A percentile compares a stretch with the other conserved stretches of the same genome.
Conservation (phyloP, 441 rosid genomes). For the Erysimum cheiri region DNA sequence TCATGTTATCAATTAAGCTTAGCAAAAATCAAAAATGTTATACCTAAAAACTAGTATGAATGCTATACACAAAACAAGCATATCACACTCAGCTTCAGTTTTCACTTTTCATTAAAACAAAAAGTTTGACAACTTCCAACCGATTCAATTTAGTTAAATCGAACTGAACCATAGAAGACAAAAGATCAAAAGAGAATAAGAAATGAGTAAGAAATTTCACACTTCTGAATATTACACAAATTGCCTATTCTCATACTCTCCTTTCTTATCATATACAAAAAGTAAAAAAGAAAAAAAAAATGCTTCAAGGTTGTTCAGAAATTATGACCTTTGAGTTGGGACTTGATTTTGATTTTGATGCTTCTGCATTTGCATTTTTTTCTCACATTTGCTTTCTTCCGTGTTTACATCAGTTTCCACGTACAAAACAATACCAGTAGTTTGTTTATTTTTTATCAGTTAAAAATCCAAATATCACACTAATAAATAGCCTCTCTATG, state of each 20-base stretch:
- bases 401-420: slow-evolving; percentile 9
- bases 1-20: too few relatives aligned
- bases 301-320: neutral
- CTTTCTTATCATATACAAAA: too few relatives aligned
- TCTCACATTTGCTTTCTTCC: slow-evolving; percentile 9
- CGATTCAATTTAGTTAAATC: too few relatives aligned
- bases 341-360: neutral
- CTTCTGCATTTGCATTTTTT: neutral
- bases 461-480: neutral
- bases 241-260: neutral
- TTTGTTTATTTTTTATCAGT: neutral
- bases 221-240: too few relatives aligned
- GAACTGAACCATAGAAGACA: too few relatives aligned
- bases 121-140: too few relatives aligned
- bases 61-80: neutral
- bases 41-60: too few relatives aligned
- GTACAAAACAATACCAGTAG: slow-evolving; percentile 9
- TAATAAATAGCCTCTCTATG: neutral
- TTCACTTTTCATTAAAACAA: neutral
- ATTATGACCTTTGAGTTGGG: neutral
- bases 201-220: too few relatives aligned
- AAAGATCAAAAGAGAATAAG: too few relatives aligned
- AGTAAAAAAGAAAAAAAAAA: neutral
- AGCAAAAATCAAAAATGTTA: too few relatives aligned
- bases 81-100: neutral